Conservation (phyloP, 2,329 filamentous ascomycete genomes). For the Didymellaceae sp. region DNA sequence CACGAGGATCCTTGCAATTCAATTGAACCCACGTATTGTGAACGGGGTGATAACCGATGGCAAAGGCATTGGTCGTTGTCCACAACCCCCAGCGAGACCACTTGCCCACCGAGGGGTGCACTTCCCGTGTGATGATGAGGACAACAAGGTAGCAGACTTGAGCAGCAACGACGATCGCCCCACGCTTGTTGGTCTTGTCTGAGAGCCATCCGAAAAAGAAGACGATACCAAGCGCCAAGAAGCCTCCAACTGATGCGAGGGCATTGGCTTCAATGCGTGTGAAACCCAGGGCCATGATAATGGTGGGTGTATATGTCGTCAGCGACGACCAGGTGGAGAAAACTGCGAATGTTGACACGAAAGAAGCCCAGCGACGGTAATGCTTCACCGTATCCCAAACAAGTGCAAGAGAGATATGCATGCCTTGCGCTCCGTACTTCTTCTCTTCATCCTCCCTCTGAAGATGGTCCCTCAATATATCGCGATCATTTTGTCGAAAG, state of each 20-base stretch:
- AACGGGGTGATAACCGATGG: slow-evolving; percentile 61
- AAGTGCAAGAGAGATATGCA: slow-evolving; percentile 48
- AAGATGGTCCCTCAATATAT: slow-evolving; percentile 46
- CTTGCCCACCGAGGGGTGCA: slow-evolving; percentile 54
- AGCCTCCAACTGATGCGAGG: slow-evolving; percentile 51
- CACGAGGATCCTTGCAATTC: slow-evolving; percentile 56
- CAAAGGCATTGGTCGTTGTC: slow-evolving; percentile 59
- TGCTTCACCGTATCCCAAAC: slow-evolving; percentile 56
- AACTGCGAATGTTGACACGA: slow-evolving; percentile 57
- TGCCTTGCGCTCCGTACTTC: slow-evolving; percentile 42
- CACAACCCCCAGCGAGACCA: slow-evolving; percentile 60
- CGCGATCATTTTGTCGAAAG: slow-evolving; percentile 46
- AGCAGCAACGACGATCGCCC: slow-evolving; percentile 53
- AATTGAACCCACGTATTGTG: slow-evolving; percentile 62
- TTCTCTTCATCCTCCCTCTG: slow-evolving; percentile 44
- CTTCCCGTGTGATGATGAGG: slow-evolving; percentile 50
- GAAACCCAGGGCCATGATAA: slow-evolving; percentile 54
- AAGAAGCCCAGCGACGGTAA: slow-evolving; percentile 55
- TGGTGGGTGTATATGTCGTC: slow-evolving; percentile 59
- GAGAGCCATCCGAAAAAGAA: slow-evolving; percentile 59
- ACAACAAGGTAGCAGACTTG: slow-evolving; percentile 56
- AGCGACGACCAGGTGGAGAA: slow-evolving; percentile 62
- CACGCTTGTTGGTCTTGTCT: slow-evolving; percentile 55
- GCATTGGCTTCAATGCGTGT: slow-evolving; percentile 56
- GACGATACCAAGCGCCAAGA: slow-evolving; percentile 56